These are phyloP conservation scores for Tulasnella sp. DNA, from an alignment of 768 basidiomycete genomes.

Conservation along the genomic window DNA sequence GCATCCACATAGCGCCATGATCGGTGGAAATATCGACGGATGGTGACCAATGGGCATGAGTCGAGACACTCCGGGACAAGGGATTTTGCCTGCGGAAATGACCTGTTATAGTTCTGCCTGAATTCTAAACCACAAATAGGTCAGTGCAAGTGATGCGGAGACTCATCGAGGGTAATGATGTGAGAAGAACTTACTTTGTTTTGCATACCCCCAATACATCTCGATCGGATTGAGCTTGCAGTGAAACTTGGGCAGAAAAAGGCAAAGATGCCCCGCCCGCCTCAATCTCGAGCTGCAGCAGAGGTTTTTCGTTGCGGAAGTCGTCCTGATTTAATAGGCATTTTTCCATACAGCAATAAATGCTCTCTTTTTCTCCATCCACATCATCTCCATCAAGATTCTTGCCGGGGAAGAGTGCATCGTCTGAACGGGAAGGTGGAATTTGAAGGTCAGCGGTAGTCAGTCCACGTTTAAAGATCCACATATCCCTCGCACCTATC, in stretches of 20 bases:
- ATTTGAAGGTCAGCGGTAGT: too few species aligned
- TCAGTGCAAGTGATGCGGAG: neutral
- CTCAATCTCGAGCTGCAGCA: constrained; percentile 21
- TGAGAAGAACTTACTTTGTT: constrained; percentile 28
- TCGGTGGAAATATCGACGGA: constrained; percentile 34
- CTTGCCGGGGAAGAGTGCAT: neutral
- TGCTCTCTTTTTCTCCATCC: neutral
- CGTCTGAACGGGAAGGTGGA: too few species aligned
- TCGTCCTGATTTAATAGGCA: neutral
- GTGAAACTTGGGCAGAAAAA: neutral
- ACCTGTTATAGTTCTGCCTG: neutral
- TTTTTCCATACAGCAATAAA: neutral
- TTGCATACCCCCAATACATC: constrained; percentile 31
- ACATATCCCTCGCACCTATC: too few species aligned
- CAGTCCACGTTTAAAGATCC: too few species aligned
- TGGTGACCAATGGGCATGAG: constrained; percentile 35
- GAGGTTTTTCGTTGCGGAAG: constrained; percentile 23
- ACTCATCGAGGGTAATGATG: constrained; percentile 29
- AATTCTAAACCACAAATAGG: neutral
- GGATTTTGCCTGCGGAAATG: neutral
- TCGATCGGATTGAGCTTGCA: constrained; percentile 4
- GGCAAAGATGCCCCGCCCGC: neutral
- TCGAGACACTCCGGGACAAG: constrained; percentile 28
- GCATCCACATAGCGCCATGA: constrained; percentile 35
- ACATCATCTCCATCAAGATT: neutral